Base-by-base conservation (phyloP, 306 rosid genomes). In the Prunus mume region DNA sequence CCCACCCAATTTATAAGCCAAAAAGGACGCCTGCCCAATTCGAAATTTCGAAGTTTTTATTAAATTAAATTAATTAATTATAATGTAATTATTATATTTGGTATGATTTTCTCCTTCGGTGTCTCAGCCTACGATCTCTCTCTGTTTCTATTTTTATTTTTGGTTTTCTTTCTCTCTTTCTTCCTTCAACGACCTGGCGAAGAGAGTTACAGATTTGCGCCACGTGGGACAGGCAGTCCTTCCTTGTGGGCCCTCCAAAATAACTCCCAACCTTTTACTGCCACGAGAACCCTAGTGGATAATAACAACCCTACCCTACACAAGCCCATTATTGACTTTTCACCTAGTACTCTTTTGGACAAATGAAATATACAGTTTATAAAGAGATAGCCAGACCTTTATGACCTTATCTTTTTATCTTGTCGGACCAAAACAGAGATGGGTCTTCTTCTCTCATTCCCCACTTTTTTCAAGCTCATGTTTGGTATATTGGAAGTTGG, bases 321-420 rank as follows among this genome's bases (percentile, higher is more conserved):
- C 27, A 12, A 15, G 6, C 38, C 24, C 13, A 60, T 67, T 47
- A 83, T 76, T 47, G 69, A 34, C 71, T 50, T 61, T 41, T 43
- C 43, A 1, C 12, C 1, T n/a, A 2, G n/a, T 72, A 18, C 7
- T 38, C 49, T 72, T 30, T 76, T 67, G 77, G 49, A 63, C 51
- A 13, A n/a, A 12, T 11, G 15, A 10, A 0, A 22, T 13, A 14
- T 68, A 38, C 43, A 41, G 68, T 22, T 32, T n/a, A 18, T 6
- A 70, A 43, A 25, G 32, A 50, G 3, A 38, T 1, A 49, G 38
- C 22, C 47, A 41, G 50, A 24, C 41, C 56, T 18, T 12, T 41
- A 9, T 72, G 66, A 61, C 67, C 83, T 84, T 86, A 90, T 84
- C 89, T 69, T 78, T 74, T 69, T 58, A 87, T 86, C 85, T 56